Conservation (phyloP, 176 grass and related monocot species). For the Pontederia crassipes region DNA sequence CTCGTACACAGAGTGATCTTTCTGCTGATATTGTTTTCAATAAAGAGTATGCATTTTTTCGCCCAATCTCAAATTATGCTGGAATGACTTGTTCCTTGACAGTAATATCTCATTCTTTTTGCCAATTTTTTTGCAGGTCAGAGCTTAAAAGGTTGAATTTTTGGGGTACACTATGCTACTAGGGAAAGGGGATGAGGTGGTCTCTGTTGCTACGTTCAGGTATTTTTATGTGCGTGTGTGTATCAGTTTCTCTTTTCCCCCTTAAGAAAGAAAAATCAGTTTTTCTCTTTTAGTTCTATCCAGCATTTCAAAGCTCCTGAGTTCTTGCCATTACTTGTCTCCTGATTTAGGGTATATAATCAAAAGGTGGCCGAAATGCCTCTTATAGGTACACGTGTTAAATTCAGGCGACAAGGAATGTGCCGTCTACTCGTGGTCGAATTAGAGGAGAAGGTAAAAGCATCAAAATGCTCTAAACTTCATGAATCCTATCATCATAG, state of each 20-base stretch:
- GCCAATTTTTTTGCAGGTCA: slow-evolving; percentile 38
- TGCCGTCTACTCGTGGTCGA: slow-evolving; percentile 47
- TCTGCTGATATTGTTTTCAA: slow-evolving; percentile 63
- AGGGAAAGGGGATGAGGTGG: slow-evolving; percentile 46
- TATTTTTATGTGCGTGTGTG: no score
- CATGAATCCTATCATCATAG: not conserved
- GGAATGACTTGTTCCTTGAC: not conserved
- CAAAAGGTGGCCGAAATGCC: slow-evolving; percentile 64
- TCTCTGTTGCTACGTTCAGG: slow-evolving; percentile 65
- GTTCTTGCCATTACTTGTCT: slow-evolving; percentile 10
- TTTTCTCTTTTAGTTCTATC: slow-evolving; percentile 16
- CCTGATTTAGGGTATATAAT: slow-evolving; percentile 48
- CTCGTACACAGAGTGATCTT: slow-evolving; percentile 52
- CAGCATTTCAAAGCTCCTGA: not conserved
- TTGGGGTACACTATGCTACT: slow-evolving; percentile 66
- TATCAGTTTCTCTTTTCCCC: slow-evolving; percentile 39
- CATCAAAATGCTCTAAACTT: not conserved
- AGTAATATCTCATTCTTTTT: no score
- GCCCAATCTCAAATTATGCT: not conserved
- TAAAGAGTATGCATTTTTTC: slow-evolving; percentile 46
- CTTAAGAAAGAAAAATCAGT: slow-evolving; percentile 47
- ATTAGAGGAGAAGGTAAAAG: slow-evolving; percentile 56
- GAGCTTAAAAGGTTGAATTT: slow-evolving; percentile 58
- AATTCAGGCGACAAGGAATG: slow-evolving; percentile 44
- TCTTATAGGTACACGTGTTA: slow-evolving; percentile 45